phyloP scores from a whole-genome alignment of 2,329 filamentous ascomycete genomes.

The Gaeumannomyces sp. region DNA sequence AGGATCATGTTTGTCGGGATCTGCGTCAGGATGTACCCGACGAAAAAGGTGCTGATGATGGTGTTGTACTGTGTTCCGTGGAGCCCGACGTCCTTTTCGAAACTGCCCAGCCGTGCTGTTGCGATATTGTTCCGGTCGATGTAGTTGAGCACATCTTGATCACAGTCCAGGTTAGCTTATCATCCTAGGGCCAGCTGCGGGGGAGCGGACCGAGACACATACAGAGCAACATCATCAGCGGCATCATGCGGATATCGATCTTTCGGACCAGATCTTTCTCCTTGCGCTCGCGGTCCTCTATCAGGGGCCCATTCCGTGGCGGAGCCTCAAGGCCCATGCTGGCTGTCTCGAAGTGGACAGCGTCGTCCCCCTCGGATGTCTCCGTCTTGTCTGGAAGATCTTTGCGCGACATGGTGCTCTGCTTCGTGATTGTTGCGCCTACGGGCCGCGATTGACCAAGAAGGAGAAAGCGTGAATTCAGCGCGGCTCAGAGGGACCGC shows the following conservation, averaged over 20 bases:
- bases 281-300: constrained; percentile 24
- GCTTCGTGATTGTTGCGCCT: not conserved
- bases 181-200: not conserved
- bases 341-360: not conserved
- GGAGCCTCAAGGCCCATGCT: not conserved
- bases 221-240: constrained; percentile 39
- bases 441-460: too few relatives aligned
- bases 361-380: not conserved
- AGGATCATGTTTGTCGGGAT: constrained; percentile 42
- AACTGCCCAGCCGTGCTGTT: constrained; percentile 34
- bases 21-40: constrained; percentile 23
- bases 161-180: constrained; percentile 26
- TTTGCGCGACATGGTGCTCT: not conserved
- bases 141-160: constrained; percentile 56
- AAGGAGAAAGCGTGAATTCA: not conserved
- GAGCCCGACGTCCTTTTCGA: constrained; percentile 36
- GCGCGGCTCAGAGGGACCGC: not conserved
- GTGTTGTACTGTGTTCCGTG: constrained; percentile 32
- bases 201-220: constrained; percentile 5
- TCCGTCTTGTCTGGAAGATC: not conserved
- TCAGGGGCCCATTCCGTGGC: not conserved
- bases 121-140: constrained; percentile 32
- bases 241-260: constrained; percentile 51
- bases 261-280: constrained; percentile 50
- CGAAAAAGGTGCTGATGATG: constrained; percentile 26